These are phyloP conservation scores for Eruca vesicaria DNA, from an alignment of 441 rosid genomes.

Conservation along the genomic window DNA sequence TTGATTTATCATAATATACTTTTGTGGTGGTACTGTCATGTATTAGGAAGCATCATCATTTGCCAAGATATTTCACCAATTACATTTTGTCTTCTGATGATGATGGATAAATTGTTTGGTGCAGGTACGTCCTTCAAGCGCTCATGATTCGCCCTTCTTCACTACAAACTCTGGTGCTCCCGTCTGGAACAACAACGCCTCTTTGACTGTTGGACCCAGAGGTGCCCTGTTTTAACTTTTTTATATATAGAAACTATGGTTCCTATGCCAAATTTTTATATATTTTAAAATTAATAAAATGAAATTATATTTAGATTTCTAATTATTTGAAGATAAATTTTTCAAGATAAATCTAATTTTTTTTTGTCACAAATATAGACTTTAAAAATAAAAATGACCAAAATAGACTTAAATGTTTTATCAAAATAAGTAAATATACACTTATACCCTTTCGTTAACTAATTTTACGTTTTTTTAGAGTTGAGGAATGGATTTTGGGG, in stretches of 20 bases:
- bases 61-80: not conserved
- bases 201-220: constrained; percentile 82
- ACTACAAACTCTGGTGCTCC: constrained; percentile 92
- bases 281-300: not conserved
- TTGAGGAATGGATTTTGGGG: no score
- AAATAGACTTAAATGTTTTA: no score
- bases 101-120: not conserved
- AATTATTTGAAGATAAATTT: no score
- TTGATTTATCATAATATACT: not conserved
- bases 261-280: not conserved
- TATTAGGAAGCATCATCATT: constrained; percentile 1
- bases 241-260: not conserved
- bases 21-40: not conserved
- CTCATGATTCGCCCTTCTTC: constrained; percentile 58
- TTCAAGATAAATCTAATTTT: no score
- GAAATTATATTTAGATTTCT: no score
- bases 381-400: no score
- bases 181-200: constrained; percentile 80
- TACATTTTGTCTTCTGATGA: not conserved
- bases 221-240: constrained; percentile 39
- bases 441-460: no score
- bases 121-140: constrained; percentile 57
- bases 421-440: no score
- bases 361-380: no score
- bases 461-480: no score